phyloP scores from a whole-genome alignment of 163 green algal genomes.

The Scenedesmus sp. region DNA sequence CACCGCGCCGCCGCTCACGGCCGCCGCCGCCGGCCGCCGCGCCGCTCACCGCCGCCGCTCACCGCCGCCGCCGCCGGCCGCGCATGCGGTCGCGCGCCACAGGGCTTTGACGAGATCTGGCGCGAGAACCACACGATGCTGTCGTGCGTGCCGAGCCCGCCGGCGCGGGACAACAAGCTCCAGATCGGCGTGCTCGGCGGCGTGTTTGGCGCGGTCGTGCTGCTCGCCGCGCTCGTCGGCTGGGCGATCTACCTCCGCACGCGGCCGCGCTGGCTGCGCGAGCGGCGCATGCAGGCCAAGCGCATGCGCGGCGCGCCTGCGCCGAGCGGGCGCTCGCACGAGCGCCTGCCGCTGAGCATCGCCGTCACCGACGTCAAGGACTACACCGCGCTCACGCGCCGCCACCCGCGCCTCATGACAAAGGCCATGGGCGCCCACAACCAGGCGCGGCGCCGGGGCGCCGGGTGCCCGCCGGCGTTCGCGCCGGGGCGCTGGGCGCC shows the following conservation, averaged over 20 bases:
- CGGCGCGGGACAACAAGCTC: neutral
- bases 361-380: conserved; percentile 32
- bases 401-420: conserved; percentile 20
- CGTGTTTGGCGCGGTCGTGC: neutral
- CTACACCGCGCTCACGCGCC: conserved; percentile 29
- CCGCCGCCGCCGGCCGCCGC: no score
- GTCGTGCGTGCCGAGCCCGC: neutral
- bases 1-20: no score
- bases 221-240: neutral
- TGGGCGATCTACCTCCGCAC: neutral
- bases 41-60: no score
- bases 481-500: no score
- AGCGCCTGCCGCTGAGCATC: conserved; percentile 21
- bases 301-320: conserved; percentile 14
- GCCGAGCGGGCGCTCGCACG: conserved; percentile 4
- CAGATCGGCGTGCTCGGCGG: neutral
- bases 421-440: conserved; percentile 38
- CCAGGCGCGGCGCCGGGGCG: no score
- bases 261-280: conserved; percentile 26
- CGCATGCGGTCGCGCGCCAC: no score
- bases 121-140: conserved; percentile 5
- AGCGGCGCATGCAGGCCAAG: conserved; percentile 23
- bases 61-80: no score
- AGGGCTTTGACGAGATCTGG: conserved; percentile 34
- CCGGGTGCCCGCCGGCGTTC: no score